Base-by-base conservation (phyloP, 2,329 filamentous ascomycete species). In the Talaromyces verruculosus region DNA sequence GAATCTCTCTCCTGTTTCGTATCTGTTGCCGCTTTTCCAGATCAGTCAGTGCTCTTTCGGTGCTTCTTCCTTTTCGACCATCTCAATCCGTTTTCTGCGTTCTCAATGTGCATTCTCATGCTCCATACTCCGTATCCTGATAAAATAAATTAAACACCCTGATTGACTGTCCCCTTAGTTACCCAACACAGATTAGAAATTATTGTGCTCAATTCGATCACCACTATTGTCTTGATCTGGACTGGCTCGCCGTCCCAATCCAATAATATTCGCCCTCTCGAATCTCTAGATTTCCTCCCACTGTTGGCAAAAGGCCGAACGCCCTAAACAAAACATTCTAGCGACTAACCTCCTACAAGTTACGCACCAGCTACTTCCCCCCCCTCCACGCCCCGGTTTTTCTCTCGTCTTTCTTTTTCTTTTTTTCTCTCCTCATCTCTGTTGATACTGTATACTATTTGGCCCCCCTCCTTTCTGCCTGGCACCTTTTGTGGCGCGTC, bases 301-400 rank as follows among this genome's bases (percentile, higher is more conserved):
- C 37, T 22, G 61, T 58, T 63, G 39, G 22, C 33, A 63, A 63
- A 57, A 30, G 35, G 8, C 61, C 49, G 51, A 47, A 63, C 61
- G 77, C 74, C 76, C 75, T 77, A 75, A 75, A 76, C 75, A 75
- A 76, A 76, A 73, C 72, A 75, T 70, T 71, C 41, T 60, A 30
- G 57, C 19, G 15, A 47, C 53, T 58, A 58, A 25, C 22, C 13
- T 59, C 57, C 25, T 41, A 41, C 37, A 19, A 59, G 33, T 22
- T 41, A 35, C 49, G 28, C 28, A 19, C 51, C 51, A 55, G 53
- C 53, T 39, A 39, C 53, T 35, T 19, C 53, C 71, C 70, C 67
- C n/a, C 67, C 68, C 53, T 60, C 41, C 57, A 45, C 57, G 57
- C 43, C 61, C 39, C 41, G 39, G 25, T 35, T 37, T 35, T 58